Base-by-base conservation (phyloP, 2,329 filamentous ascomycete genomes). In the Penicillium sp. region DNA sequence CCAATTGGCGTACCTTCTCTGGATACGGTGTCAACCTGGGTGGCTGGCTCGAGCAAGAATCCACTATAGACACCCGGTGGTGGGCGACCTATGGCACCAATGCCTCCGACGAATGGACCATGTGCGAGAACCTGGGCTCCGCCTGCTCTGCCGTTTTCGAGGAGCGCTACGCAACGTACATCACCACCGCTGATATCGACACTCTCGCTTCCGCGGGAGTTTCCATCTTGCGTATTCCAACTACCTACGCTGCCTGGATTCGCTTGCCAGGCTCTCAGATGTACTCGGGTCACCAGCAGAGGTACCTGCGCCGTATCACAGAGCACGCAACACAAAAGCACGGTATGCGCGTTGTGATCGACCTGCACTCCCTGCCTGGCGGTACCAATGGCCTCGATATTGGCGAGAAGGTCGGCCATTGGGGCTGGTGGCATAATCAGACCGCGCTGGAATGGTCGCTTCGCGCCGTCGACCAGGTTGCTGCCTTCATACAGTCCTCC, bases 301-400 rank as follows among this genome's bases (percentile, higher is more conserved):
- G 28, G 3, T 60, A 70, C 49, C 56, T 72, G 4, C 58, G 58
- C 7, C 40, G 59, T 10, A 71, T 73, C 14, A 61, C 70, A 0
- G 58, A 62, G 14, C 64, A 73, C 46, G 69, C 69, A 1, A 71
- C 72, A 42, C 42, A 52, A 2, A 60, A 58, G 28, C 64, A 73
- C 35, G 53, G 52, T 16, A 73, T 72, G 70, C 71, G 70, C 26
- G 61, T 73, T 14, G 57, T 72, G 6, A 25, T 73, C 25, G 70
- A 72, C n/a, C 54, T 72, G 2, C 70, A 73, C 49, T 70, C 66
- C 1, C 62, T 73, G 1, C 70, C 70, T 1, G 71, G 69, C 5
- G 70, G 71, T 5, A 61, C 64, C 0, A 71, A 71, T n/a, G 69
- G 71, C 1, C 60, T 71, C 0, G 60, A 63, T 26, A 71, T 71